phyloP scores from a whole-genome alignment of 2,329 filamentous ascomycete species.

The Exophiala oligosperma region DNA sequence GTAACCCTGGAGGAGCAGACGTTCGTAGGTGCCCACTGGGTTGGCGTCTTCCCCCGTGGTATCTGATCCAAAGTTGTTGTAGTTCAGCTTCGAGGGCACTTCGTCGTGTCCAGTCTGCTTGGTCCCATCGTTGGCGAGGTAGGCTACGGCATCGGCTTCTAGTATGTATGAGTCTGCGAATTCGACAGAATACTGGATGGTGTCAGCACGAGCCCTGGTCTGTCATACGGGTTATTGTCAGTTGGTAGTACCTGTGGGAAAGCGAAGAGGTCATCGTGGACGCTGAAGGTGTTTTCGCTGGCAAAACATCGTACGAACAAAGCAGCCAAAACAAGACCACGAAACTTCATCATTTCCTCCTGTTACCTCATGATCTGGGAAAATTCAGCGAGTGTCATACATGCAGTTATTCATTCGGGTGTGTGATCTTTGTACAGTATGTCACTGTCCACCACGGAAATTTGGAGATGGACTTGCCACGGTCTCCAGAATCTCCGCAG shows the following conservation, averaged over 20 bases:
- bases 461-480: too few relatives aligned
- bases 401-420: too few relatives aligned
- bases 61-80: constrained; percentile 31
- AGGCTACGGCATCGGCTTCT: constrained; percentile 20
- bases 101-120: constrained; percentile 4
- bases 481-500: not conserved
- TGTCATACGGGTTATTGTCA: not conserved
- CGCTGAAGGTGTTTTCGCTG: constrained; percentile 69
- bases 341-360: constrained; percentile 9
- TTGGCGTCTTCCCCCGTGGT: not conserved
- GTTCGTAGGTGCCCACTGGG: constrained; percentile 47
- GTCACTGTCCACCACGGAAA: too few relatives aligned
- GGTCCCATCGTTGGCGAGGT: constrained; percentile 11
- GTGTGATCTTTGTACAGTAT: too few relatives aligned
- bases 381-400: not conserved
- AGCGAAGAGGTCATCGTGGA: constrained; percentile 83
- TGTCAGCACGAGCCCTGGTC: constrained; percentile 6
- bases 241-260: constrained; percentile 70
- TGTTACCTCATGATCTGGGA: not conserved
- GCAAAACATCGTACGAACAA: constrained; percentile 33
- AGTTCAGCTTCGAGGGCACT: constrained; percentile 7
- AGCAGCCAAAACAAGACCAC: not conserved
- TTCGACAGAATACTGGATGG: constrained; percentile 72
- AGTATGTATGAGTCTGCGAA: constrained; percentile 65
- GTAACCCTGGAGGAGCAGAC: constrained; percentile 68